These are phyloP conservation scores for Pneumocystis canis DNA, from an alignment of 1,139 yeast genomes.

Conservation along the genomic window DNA sequence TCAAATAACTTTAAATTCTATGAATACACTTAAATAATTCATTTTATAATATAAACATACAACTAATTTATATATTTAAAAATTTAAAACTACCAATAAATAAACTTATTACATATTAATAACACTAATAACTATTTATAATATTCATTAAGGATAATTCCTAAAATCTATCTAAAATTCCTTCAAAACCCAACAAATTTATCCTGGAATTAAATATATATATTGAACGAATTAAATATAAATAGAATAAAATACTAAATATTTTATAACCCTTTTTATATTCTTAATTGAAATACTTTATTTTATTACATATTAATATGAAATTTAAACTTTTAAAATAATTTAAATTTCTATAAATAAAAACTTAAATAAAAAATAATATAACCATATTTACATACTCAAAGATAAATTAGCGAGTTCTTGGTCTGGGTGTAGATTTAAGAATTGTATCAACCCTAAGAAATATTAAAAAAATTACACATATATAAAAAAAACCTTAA, in stretches of 20 bases:
- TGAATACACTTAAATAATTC: too few relatives aligned
- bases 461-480: neutral
- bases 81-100: neutral
- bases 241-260: neutral
- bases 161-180: neutral
- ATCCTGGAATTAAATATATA: too few relatives aligned
- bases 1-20: too few relatives aligned
- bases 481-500: neutral
- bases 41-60: neutral
- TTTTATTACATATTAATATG: neutral
- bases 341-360: neutral
- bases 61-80: neutral
- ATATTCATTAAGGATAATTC: neutral
- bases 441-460: slow-evolving; percentile 80
- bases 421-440: slow-evolving; percentile 88
- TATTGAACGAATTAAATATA: neutral
- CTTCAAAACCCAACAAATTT: neutral
- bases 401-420: slow-evolving; percentile 3
- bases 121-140: neutral
- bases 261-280: neutral
- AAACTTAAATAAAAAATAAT: neutral
- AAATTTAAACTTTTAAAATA: neutral
- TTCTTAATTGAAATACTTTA: neutral
- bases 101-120: neutral
- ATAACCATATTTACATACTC: neutral